Percentiles rank a stretch among this genome's conserved stretches.
These are phyloP conservation scores for Aspergillus pseudonomiae DNA, from an alignment of 2,329 filamentous ascomycete species.

Conservation along the genomic window DNA sequence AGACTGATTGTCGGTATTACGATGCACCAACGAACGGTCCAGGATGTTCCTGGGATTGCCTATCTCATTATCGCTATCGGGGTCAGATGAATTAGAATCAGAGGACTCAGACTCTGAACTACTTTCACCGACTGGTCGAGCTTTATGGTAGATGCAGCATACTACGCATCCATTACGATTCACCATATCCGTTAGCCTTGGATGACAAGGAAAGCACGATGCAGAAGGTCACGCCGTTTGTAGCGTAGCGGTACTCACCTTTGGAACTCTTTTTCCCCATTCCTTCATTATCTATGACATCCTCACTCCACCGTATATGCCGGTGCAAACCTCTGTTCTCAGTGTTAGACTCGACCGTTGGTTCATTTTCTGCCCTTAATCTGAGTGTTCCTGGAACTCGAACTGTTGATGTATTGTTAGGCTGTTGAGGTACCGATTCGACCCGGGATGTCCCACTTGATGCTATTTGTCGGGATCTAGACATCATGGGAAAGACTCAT, in stretches of 20 bases:
- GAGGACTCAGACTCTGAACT: conserved; percentile 57
- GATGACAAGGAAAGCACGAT: not conserved
- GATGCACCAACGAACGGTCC: not conserved
- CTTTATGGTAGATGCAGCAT: conserved; percentile 98
- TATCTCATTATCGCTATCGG: conserved; percentile 47
- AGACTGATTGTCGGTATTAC: not conserved
- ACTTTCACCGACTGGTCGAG: conserved; percentile 79
- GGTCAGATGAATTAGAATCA: conserved; percentile 59
- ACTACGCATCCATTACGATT: conserved; percentile 67
- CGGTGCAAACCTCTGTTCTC: conserved; percentile 47
- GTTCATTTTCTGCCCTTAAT: conserved; percentile 31
- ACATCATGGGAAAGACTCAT: conserved; percentile 30
- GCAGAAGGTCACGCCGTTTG: not conserved
- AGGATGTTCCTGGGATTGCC: conserved; percentile 21
- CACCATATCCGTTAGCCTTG: conserved; percentile 74
- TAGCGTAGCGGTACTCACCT: conserved; percentile 57
- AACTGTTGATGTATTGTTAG: conserved; percentile 21
- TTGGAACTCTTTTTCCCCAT: conserved; percentile 93
- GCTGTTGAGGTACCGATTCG: conserved; percentile 29
- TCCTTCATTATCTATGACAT: conserved; percentile 93
- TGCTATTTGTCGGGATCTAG: conserved; percentile 34
- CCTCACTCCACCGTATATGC: conserved; percentile 87
- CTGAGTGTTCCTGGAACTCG: conserved; percentile 35
- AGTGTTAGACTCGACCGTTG: conserved; percentile 7
- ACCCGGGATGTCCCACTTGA: conserved; percentile 30